Evolutionary conservation across 108 stramenopile genomes (phyloP).

Genomic region (Bacterosira constricta): DNA sequence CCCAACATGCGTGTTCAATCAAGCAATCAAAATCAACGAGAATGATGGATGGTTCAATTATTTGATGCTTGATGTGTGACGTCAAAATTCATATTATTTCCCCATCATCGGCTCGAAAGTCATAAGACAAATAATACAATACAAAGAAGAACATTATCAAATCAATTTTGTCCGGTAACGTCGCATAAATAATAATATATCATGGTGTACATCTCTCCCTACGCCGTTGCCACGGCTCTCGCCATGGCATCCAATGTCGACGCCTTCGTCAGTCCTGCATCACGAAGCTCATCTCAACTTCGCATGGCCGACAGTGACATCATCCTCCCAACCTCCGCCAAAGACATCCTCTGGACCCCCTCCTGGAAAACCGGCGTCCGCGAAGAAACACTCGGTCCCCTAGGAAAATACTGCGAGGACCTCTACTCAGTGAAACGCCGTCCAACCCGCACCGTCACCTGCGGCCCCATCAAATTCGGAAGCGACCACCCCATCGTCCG

Average conservation of each 20-base stretch:
- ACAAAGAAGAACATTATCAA: too few relatives aligned
- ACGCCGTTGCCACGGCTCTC: constrained; percentile 41
- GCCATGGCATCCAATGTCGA: constrained; percentile 46
- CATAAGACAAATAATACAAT: too few relatives aligned
- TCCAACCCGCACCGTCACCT: constrained; percentile 82
- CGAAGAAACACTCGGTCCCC: constrained; percentile 72
- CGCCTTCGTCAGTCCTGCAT: constrained; percentile 37
- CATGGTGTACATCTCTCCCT: constrained; percentile 32
- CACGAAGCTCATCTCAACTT: too few relatives aligned
- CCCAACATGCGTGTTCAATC: too few relatives aligned
- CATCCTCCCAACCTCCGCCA: constrained; percentile 29
- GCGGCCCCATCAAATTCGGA: constrained; percentile 93
- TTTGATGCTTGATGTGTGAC: too few relatives aligned
- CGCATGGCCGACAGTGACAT: constrained; percentile 22
- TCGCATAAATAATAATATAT: too few relatives aligned
- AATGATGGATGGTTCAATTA: too few relatives aligned
- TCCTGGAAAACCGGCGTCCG: constrained; percentile 84
- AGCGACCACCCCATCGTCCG: constrained; percentile 95
- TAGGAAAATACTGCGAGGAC: constrained; percentile 86
- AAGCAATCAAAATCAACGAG: too few relatives aligned
- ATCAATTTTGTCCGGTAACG: too few relatives aligned
- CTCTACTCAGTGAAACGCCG: constrained; percentile 73
- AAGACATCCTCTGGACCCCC: constrained; percentile 87
- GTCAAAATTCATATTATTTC: too few relatives aligned
- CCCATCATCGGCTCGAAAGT: too few relatives aligned